A percentile compares a stretch with the other conserved stretches of the same genome.
phyloP scores from a whole-genome alignment of 176 grass and related monocot genomes.

The bread wheat (Triticum aestivum) region IWGSC_CS_RefSeq_v2.1 NC_057797.1:729187782-729188281 shows the following conservation, averaged over 20 bases:
- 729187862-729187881: no score
- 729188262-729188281: constrained; percentile 89
- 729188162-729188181: not conserved
- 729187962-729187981: not conserved
- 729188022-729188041: not conserved
- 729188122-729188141: not conserved
- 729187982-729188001: not conserved
- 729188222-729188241: constrained; percentile 81
- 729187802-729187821: no score
- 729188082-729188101: not conserved
- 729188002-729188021: not conserved
- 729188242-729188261: constrained; percentile 82
- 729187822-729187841: no score
- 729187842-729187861: no score
- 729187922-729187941: not conserved
- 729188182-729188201: constrained; percentile 6
- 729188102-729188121: constrained; percentile 4
- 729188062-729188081: not conserved
- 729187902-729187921: not conserved
- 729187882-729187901: not conserved
- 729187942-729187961: not conserved
- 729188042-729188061: not conserved
- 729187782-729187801: no score
- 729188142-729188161: not conserved
- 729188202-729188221: constrained; percentile 36